Percentiles rank a stretch among this genome's conserved stretches.
Evolutionary conservation across 805 yeast species (phyloP).

Genomic region (Kazachstania viticola): DNA sequence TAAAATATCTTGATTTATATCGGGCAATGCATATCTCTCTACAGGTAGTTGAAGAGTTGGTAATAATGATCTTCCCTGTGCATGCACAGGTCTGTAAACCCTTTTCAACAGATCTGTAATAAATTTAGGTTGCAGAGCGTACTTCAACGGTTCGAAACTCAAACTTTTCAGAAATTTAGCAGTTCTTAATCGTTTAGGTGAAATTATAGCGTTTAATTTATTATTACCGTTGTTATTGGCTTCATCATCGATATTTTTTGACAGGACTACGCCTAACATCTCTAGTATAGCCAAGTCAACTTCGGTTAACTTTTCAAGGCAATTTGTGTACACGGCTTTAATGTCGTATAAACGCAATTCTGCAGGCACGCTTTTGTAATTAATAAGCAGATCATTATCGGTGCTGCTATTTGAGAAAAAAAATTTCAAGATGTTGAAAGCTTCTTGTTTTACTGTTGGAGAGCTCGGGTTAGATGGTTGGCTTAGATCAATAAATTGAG

Average conservation of each 20-base stretch:
- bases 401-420: not conserved
- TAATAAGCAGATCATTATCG: not conserved
- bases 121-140: slow-evolving; percentile 45
- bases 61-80: too few relatives aligned
- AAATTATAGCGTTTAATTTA: slow-evolving; percentile 49
- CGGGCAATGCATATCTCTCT: slow-evolving; percentile 25
- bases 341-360: slow-evolving; percentile 19
- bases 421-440: not conserved
- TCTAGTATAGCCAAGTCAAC: slow-evolving; percentile 34
- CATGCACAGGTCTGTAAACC: slow-evolving; percentile 5
- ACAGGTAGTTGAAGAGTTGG: too few relatives aligned
- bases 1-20: slow-evolving; percentile 18
- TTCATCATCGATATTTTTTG: slow-evolving; percentile 12
- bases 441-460: not conserved
- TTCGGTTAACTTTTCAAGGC: slow-evolving; percentile 37
- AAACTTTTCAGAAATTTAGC: slow-evolving; percentile 73
- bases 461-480: not conserved
- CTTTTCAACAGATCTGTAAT: slow-evolving; percentile 35
- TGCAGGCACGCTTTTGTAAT: too few relatives aligned
- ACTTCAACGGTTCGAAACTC: slow-evolving; percentile 38
- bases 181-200: slow-evolving; percentile 76
- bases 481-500: not conserved
- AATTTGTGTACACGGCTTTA: slow-evolving; percentile 52
- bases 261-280: slow-evolving; percentile 47
- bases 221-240: too few relatives aligned